Evolutionary conservation across 345 rosid genomes (phyloP).

Genomic region (Corchorus olitorius): DNA sequence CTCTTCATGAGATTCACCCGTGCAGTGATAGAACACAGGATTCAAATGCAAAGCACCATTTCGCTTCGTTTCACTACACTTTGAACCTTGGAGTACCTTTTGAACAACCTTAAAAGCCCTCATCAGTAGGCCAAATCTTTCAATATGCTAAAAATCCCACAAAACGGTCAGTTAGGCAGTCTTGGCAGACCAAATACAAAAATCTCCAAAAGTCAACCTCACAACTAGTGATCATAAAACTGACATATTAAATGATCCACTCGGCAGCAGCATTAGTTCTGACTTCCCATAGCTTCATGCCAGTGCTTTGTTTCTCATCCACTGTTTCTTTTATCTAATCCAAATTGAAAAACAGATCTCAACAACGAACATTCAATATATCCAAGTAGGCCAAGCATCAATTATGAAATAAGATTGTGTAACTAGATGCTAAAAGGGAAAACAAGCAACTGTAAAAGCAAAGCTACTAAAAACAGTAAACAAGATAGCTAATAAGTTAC

Average conservation of each 20-base stretch:
- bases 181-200: no score
- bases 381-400: slow-evolving; percentile 7
- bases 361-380: neutral
- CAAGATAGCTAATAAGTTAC: neutral
- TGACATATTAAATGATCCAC: slow-evolving; percentile 5
- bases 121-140: neutral
- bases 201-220: slow-evolving; percentile 14
- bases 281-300: neutral
- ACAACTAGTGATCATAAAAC: neutral
- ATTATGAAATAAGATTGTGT: neutral
- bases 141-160: neutral
- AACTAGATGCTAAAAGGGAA: neutral
- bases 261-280: neutral
- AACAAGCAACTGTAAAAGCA: neutral
- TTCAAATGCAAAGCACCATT: slow-evolving; percentile 23
- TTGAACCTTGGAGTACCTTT: slow-evolving; percentile 15
- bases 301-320: neutral
- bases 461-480: neutral
- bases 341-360: neutral
- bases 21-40: slow-evolving; percentile 38
- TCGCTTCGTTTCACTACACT: slow-evolving; percentile 12
- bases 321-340: slow-evolving; percentile 5
- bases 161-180: no score
- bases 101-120: slow-evolving; percentile 1
- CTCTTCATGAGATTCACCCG: slow-evolving; percentile 35